Percentiles rank a stretch among this genome's conserved stretches.
These are phyloP conservation scores for Potentilla sterilis DNA, from an alignment of 306 rosid species.

Conservation along the genomic window DNA sequence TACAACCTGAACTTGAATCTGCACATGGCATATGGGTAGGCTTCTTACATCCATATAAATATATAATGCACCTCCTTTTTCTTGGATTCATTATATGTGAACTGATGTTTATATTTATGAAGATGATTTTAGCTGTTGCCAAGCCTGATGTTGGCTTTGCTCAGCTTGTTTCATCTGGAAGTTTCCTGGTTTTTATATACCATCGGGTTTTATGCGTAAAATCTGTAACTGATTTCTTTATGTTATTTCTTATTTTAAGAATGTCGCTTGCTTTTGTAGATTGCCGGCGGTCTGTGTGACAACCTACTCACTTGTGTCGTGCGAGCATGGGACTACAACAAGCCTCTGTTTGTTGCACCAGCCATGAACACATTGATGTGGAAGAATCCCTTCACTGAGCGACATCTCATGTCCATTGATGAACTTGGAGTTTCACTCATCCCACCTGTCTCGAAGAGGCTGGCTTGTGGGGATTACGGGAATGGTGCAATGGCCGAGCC, in stretches of 20 bases:
- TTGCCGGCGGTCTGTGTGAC: constrained; percentile 80
- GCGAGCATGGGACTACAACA: constrained; percentile 83
- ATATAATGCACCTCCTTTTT: neutral
- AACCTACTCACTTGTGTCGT: constrained; percentile 73
- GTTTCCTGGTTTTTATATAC: neutral
- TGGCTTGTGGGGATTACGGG: constrained; percentile 87
- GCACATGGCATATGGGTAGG: neutral
- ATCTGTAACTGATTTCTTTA: neutral
- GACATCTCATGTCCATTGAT: constrained; percentile 48
- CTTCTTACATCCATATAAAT: neutral
- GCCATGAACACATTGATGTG: constrained; percentile 77
- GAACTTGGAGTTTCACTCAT: constrained; percentile 75
- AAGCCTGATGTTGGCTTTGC: neutral
- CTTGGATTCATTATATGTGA: neutral
- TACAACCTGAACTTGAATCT: neutral
- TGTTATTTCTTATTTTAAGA: neutral
- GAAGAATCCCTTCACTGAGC: constrained; percentile 71
- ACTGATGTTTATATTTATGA: neutral
- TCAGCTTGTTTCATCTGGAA: neutral
- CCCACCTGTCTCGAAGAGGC: constrained; percentile 67
- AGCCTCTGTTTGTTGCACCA: constrained; percentile 78
- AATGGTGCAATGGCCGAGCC: constrained; percentile 99
- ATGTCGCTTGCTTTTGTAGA: constrained; percentile 41
- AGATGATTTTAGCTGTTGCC: neutral
- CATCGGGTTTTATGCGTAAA: neutral